Percentiles rank a stretch among this genome's conserved stretches.
phyloP scores from a whole-genome alignment of 2,329 filamentous ascomycete genomes.

The Mycosphaerella sp. region DNA sequence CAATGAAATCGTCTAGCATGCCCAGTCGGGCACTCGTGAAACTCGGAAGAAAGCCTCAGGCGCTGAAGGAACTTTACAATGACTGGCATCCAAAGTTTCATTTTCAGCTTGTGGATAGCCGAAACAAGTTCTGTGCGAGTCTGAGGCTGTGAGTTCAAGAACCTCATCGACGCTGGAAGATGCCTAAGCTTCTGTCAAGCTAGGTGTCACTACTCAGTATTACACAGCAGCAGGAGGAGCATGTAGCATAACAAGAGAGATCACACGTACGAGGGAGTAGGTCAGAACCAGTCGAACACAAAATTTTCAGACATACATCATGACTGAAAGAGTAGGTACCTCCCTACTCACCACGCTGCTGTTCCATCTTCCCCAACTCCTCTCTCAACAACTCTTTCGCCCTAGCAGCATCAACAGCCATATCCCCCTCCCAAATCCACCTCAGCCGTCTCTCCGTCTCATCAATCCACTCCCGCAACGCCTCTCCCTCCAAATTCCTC shows the following conservation, averaged over 20 bases:
- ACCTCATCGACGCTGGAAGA: conserved; percentile 38
- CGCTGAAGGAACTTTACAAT: conserved; percentile 13
- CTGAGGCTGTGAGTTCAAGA: conserved; percentile 31
- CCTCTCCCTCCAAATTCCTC: conserved; percentile 14
- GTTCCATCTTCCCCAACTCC: not conserved
- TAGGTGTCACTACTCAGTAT: conserved; percentile 4
- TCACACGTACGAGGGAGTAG: conserved; percentile 19
- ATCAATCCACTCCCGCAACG: conserved; percentile 18
- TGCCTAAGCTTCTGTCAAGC: conserved; percentile 27
- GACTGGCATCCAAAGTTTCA: conserved; percentile 33
- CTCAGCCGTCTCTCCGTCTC: conserved; percentile 16
- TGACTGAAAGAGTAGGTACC: too few relatives aligned
- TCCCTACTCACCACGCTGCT: not conserved
- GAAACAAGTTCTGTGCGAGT: conserved; percentile 30
- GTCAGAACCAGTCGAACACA: conserved; percentile 23
- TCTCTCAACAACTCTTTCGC: conserved; percentile 8
- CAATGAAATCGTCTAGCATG: conserved; percentile 30
- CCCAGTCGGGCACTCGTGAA: conserved; percentile 29
- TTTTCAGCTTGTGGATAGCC: conserved; percentile 32
- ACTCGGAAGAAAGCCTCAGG: conserved; percentile 12
- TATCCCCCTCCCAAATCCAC: conserved; percentile 26
- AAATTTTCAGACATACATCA: too few relatives aligned
- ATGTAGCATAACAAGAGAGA: conserved; percentile 14
- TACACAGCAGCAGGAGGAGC: too few relatives aligned
- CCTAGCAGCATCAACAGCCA: conserved; percentile 21